Percentiles rank a stretch among this genome's conserved stretches.
Conservation (phyloP, 768 basidiomycete species). For the Termitomyces eurrhizus region DNA sequence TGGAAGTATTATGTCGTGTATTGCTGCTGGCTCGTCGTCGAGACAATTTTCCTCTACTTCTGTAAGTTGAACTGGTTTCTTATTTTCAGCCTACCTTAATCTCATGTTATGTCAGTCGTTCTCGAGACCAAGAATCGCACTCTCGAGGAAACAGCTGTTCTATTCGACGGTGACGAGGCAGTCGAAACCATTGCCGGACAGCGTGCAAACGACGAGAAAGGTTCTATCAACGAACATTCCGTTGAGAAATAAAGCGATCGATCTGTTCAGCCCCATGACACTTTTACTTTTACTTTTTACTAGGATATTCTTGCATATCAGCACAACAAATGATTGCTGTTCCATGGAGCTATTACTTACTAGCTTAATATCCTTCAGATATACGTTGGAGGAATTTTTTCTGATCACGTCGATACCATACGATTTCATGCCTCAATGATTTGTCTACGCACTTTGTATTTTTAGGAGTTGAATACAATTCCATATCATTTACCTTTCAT, state of each 20-base stretch:
- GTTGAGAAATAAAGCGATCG: constrained; percentile 14
- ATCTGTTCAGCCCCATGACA: background rate
- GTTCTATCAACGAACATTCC: constrained; percentile 26
- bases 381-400: background rate
- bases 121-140: constrained; percentile 71
- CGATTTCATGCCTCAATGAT: constrained; percentile 9
- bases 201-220: constrained; percentile 29
- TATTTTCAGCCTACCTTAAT: background rate
- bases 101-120: constrained; percentile 29
- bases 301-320: constrained; percentile 1
- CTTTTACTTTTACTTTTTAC: background rate
- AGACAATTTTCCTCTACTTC: constrained; percentile 62
- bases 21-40: constrained; percentile 64
- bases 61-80: constrained; percentile 27
- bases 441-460: constrained; percentile 3
- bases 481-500: background rate
- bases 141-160: constrained; percentile 76
- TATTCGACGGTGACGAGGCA: constrained; percentile 71
- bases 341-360: background rate
- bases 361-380: constrained; percentile 7
- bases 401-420: constrained; percentile 3
- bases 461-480: background rate
- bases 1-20: constrained; percentile 87
- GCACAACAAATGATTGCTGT: constrained; percentile 2
- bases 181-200: constrained; percentile 30